Conservation (phyloP, 2,329 filamentous ascomycete genomes). For the Talaromyces albobiverticillius region DNA sequence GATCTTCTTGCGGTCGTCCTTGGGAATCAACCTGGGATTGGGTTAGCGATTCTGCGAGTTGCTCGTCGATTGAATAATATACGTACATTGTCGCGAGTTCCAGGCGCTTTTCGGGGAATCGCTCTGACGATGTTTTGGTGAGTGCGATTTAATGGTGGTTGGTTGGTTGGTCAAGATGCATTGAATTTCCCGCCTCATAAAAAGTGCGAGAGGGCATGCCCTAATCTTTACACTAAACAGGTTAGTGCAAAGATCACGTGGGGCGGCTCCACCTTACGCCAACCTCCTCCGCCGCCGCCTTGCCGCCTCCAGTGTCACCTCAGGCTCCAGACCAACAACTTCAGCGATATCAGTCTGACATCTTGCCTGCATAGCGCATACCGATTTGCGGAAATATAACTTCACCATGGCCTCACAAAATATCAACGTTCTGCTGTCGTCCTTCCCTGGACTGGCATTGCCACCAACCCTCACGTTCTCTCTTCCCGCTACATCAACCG, state of each 20-base stretch:
- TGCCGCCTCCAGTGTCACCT: not conserved
- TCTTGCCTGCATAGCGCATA: too few species aligned
- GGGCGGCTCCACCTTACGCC: not conserved
- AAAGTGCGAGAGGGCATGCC: conserved; percentile 31
- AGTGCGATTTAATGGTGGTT: conserved; percentile 24
- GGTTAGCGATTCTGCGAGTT: conserved; percentile 11
- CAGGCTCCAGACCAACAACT: not conserved
- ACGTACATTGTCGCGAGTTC: conserved; percentile 54
- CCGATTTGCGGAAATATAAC: not conserved
- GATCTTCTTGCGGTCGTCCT: conserved; percentile 99
- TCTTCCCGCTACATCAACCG: conserved; percentile 61
- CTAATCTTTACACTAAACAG: conserved; percentile 11
- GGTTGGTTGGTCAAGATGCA: conserved; percentile 31
- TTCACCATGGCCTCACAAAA: conserved; percentile 54
- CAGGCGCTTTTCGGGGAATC: conserved; percentile 53
- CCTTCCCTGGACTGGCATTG: conserved; percentile 77
- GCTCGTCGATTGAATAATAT: conserved; percentile 2
- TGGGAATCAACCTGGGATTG: conserved; percentile 84
- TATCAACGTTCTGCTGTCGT: conserved; percentile 80
- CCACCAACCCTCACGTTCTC: conserved; percentile 81
- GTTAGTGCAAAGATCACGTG: conserved; percentile 3
- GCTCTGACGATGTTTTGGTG: conserved; percentile 47
- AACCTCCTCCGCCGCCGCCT: not conserved
- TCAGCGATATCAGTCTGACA: too few species aligned
- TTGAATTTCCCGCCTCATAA: conserved; percentile 22